Evolutionary conservation across 768 basidiomycete species (phyloP), one percentile per base, ranked within the genome.

Genomic region (Roridomyces roridus): DNA sequence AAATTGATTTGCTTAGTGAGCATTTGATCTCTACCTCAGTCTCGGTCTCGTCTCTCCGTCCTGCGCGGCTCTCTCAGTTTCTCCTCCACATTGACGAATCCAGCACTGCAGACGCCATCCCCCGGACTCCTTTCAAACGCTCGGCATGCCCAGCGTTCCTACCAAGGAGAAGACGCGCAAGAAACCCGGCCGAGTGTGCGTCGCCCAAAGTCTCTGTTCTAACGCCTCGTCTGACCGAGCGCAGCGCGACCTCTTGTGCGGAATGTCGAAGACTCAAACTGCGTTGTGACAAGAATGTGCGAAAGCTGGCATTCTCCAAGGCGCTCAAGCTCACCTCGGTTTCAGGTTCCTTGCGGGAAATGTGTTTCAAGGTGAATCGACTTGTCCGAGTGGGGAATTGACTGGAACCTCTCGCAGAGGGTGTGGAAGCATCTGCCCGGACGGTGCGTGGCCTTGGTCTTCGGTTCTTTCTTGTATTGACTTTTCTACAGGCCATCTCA

Each of bases 271-370:
- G 87, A 41, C 75, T 89, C 37, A 88, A 89, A 68, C 74, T 89
- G 41, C 79, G 82, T 28, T 89, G 87, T 62, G 87, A 89, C 66
- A 80, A 81, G 64, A 83, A 84, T 69, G 86, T 85, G 68, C 57
- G 75, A 41, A 50, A 46, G n/a, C 51, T 26, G 5, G 17, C 15
- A 31, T 12, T 49, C 40, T 47, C 44, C 47, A 47, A 23, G n/a
- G 7, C 29, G 43, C 18, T 55, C 40, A 55, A 42, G 46, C 48
- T 43, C 28, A n/a, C n/a, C n/a, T n/a, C n/a, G 40, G 26, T 41
- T 51, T 23, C 63, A 91, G 88, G 79, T 91, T 29, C 90, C 90
- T 11, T 92, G 90, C 72, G 86, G 87, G 71, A 91, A 85, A 68
- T 92, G 91, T 66, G 82, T 83, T 21, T 86, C 87, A 54, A 78